Evolutionary conservation across 768 basidiomycete species (phyloP).

Genomic region (Termitomyces sp.): DNA sequence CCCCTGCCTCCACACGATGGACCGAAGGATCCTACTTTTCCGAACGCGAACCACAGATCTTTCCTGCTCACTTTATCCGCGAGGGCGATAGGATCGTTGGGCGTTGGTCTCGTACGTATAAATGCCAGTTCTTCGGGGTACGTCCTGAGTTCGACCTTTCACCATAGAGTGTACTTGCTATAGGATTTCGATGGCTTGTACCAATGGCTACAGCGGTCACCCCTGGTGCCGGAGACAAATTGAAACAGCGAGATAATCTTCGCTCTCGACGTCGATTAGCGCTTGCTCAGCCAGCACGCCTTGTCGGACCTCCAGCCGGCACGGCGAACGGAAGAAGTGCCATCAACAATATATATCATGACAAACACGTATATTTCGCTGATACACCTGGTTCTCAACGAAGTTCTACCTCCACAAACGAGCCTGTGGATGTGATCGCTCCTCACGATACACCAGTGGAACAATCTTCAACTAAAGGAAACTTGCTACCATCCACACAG

Average conservation of each 20-base stretch:
- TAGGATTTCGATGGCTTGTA: slow-evolving; percentile 37
- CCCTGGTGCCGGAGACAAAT: not conserved
- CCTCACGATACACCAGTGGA: not conserved
- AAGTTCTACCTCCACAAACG: not conserved
- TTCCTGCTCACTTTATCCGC: slow-evolving; percentile 18
- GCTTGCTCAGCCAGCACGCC: slow-evolving; percentile 10
- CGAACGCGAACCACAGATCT: slow-evolving; percentile 10
- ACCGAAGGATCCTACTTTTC: not conserved
- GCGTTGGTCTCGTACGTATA: slow-evolving; percentile 34
- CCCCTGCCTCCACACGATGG: slow-evolving; percentile 6
- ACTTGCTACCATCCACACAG: not conserved
- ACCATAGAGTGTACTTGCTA: slow-evolving; percentile 36
- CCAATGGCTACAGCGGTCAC: slow-evolving; percentile 15
- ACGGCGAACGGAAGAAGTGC: not conserved
- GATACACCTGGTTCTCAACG: slow-evolving; percentile 1
- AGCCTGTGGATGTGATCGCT: not conserved
- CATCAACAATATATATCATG: not conserved
- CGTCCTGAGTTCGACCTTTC: not conserved
- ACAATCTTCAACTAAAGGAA: not conserved
- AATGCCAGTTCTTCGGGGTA: not conserved
- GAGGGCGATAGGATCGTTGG: slow-evolving; percentile 20
- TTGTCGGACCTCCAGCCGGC: not conserved
- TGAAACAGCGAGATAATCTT: not conserved
- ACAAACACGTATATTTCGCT: slow-evolving; percentile 13
- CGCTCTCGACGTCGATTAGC: slow-evolving; percentile 11